Conservation (phyloP, 2,329 filamentous ascomycete genomes). For the Bisporella sp. region DNA sequence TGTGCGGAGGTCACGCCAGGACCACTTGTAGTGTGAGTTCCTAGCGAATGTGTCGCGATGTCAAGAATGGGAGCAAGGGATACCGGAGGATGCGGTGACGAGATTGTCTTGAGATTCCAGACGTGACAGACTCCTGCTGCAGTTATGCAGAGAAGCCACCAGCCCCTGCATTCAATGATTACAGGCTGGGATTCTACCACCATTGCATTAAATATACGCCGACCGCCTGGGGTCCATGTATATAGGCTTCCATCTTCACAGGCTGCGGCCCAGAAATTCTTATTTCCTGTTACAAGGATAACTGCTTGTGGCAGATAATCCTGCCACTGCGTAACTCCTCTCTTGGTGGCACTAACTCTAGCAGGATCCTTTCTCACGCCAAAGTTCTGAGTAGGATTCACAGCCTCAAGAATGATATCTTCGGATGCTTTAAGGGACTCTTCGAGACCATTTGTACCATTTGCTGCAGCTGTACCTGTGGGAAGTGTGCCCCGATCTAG, state of each 20-base stretch:
- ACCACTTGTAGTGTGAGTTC: conserved; percentile 65
- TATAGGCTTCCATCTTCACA: conserved; percentile 91
- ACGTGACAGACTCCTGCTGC: conserved; percentile 85
- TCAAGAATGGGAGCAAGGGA: conserved; percentile 86
- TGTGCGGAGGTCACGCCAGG: conserved; percentile 88
- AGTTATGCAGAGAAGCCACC: conserved; percentile 85
- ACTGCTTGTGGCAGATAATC: conserved; percentile 85
- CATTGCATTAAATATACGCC: conserved; percentile 76
- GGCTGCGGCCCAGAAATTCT: conserved; percentile 84
- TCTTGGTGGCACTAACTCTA: conserved; percentile 72
- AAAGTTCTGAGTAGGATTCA: conserved; percentile 63
- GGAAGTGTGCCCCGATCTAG: conserved; percentile 59
- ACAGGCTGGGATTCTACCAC: conserved; percentile 89
- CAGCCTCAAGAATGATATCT: conserved; percentile 78
- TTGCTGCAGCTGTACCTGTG: conserved; percentile 25
- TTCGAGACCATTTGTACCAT: conserved; percentile 39
- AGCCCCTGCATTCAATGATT: conserved; percentile 82
- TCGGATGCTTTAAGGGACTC: conserved; percentile 58
- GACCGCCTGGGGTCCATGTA: conserved; percentile 86
- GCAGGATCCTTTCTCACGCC: conserved; percentile 70
- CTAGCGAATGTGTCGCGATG: conserved; percentile 71
- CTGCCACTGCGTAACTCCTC: conserved; percentile 80
- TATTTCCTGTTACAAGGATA: conserved; percentile 84
- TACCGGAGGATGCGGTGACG: conserved; percentile 80
- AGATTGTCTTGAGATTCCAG: conserved; percentile 82